These are phyloP conservation scores for Yamadazyma conglobata DNA, from an alignment of 1,139 yeast species.

Conservation along the genomic window DNA sequence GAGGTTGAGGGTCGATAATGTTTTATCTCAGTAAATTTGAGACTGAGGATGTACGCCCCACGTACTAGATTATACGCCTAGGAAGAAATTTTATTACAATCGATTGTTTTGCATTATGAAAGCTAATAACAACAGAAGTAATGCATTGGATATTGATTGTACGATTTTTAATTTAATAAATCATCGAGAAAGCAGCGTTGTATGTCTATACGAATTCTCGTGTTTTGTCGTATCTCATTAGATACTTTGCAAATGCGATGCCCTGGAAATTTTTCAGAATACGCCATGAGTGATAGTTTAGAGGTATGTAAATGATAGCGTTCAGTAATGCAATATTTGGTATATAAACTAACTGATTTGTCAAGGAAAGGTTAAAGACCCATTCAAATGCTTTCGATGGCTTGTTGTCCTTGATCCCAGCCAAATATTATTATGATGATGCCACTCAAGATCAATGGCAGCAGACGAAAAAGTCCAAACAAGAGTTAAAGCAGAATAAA, in stretches of 20 bases:
- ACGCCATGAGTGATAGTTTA: slow-evolving; percentile 44
- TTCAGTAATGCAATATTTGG: slow-evolving; percentile 6
- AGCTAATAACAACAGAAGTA: too few species aligned
- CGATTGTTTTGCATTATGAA: too few species aligned
- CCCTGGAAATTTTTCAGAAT: slow-evolving; percentile 14
- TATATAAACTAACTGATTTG: slow-evolving; percentile 28
- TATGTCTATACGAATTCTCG: too few species aligned
- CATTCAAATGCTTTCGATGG: slow-evolving; percentile 92
- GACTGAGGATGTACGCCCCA: slow-evolving; percentile 1
- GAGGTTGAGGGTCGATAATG: slow-evolving; percentile 4
- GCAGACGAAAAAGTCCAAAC: slow-evolving; percentile 70
- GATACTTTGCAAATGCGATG: slow-evolving; percentile 12
- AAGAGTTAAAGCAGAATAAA: slow-evolving; percentile 59
- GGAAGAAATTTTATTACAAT: too few species aligned
- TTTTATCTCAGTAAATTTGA: not conserved
- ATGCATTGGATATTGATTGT: too few species aligned
- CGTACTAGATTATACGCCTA: slow-evolving; percentile 2
- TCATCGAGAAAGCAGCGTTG: too few species aligned
- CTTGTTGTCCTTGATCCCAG: slow-evolving; percentile 84
- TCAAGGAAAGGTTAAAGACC: slow-evolving; percentile 72
- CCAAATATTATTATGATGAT: slow-evolving; percentile 82
- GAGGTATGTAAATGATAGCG: slow-evolving; percentile 42
- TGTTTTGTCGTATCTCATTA: not conserved
- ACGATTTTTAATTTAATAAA: too few species aligned
- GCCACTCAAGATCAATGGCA: slow-evolving; percentile 88